These are phyloP conservation scores for Sporothrix humicola DNA, from an alignment of 2,329 filamentous ascomycete genomes.

Conservation along the genomic window DNA sequence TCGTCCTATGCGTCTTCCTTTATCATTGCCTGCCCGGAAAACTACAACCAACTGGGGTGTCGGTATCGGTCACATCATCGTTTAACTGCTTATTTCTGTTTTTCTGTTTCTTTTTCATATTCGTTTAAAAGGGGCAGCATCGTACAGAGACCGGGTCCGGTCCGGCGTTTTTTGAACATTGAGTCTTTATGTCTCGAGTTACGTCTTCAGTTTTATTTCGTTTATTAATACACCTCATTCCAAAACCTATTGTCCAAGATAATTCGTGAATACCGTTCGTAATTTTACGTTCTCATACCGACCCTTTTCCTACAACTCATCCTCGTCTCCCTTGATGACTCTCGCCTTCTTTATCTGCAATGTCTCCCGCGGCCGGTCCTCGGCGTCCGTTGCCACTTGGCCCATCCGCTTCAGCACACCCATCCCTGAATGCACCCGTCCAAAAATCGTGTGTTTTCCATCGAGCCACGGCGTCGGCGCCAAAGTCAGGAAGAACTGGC, in stretches of 20 bases:
- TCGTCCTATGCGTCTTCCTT: background rate
- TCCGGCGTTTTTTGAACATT: constrained; percentile 15
- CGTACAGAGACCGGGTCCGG: constrained; percentile 12
- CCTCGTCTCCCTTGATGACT: constrained; percentile 59
- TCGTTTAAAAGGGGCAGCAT: constrained; percentile 18
- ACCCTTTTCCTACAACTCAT: background rate
- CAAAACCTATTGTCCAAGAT: background rate
- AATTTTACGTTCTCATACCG: background rate
- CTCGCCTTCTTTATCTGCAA: constrained; percentile 78
- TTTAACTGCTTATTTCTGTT: background rate
- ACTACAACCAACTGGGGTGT: constrained; percentile 11
- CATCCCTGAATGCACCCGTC: constrained; percentile 83
- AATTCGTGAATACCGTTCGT: background rate
- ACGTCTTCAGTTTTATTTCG: background rate
- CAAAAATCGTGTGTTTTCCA: constrained; percentile 97
- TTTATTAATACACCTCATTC: background rate
- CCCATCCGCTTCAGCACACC: constrained; percentile 86
- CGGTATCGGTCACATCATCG: background rate
- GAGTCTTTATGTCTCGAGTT: background rate
- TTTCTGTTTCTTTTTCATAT: background rate
- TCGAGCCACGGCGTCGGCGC: constrained; percentile 96
- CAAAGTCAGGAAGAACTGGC: constrained; percentile 94
- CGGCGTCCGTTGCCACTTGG: constrained; percentile 78
- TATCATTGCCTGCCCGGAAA: constrained; percentile 16
- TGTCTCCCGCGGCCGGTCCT: constrained; percentile 81